Evolutionary conservation across 768 basidiomycete genomes (phyloP), one percentile per base, ranked within the genome.

Genomic region (Mycena rosella): DNA sequence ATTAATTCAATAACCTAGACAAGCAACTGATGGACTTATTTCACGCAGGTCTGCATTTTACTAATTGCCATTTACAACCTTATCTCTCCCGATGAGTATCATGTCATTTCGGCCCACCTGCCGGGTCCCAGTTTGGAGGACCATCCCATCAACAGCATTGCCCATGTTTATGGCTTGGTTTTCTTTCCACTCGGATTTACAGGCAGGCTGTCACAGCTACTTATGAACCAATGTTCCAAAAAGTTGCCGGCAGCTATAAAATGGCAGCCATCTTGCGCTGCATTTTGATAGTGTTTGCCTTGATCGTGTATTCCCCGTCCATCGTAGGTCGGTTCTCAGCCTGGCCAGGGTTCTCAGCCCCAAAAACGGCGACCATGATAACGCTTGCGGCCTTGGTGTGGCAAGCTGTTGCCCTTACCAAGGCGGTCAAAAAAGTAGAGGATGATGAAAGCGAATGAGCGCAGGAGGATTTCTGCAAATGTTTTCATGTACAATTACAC

Each of bases 11-110:
- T 34, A 2, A 51, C 55, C n/a, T 11, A n/a, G n/a, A 11, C 4
- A 20, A 20, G n/a, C 29, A 5, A 20, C 18, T 11, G 6, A 51
- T 34, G 54, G 38, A 49, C 44, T 32, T 56, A 14, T 11, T 36
- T 40, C 10, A 7, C 38, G 4, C 17, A 69, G 68, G 26, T 69
- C 22, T 69, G 60, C n/a, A 29, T 63, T 8, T 62, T 57, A 2
- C 34, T 72, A 0, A 34, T 57, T 22, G 68, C 36, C 24, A 26
- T 72, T 49, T 66, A 63, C 48, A 67, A 65, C 56, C 27, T 66
- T 14, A 55, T 69, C 38, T 62, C 71, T n/a, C 71, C 68, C 0
- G 60, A 69, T 18, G 64, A 69, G 3, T 64, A 66, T 56, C 61
- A 58, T 29, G 30, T 72, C 40, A 32, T 72, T 45, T 52, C 71